phyloP scores from a whole-genome alignment of 2,329 filamentous ascomycete species.

The Xylaria sp. region DNA sequence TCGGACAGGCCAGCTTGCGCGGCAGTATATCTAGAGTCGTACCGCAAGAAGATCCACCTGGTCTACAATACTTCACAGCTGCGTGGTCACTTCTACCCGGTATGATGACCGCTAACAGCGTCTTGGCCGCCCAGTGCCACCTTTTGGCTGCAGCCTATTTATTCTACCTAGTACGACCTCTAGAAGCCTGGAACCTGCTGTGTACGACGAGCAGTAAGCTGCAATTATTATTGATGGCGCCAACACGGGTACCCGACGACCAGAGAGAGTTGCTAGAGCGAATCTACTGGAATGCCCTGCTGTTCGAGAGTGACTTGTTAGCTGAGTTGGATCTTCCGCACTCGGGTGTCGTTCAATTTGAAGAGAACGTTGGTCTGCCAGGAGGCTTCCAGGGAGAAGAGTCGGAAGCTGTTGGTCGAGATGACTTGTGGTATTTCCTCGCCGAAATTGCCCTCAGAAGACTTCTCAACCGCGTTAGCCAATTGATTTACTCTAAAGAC shows the following conservation, averaged over 20 bases:
- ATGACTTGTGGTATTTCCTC: slow-evolving; percentile 88
- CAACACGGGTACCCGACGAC: slow-evolving; percentile 74
- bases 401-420: slow-evolving; percentile 71
- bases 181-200: slow-evolving; percentile 85
- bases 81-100: slow-evolving; percentile 82
- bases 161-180: slow-evolving; percentile 82
- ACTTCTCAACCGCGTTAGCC: slow-evolving; percentile 81
- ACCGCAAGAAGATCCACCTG: slow-evolving; percentile 76
- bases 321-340: slow-evolving; percentile 85
- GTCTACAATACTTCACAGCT: slow-evolving; percentile 81
- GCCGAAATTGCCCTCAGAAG: slow-evolving; percentile 83
- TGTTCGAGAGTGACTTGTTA: slow-evolving; percentile 83
- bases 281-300: slow-evolving; percentile 85
- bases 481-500: slow-evolving; percentile 81
- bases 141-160: slow-evolving; percentile 83
- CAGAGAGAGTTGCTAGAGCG: slow-evolving; percentile 79
- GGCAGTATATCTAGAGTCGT: slow-evolving; percentile 81
- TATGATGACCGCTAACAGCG: slow-evolving; percentile 82
- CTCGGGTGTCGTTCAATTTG: slow-evolving; percentile 83
- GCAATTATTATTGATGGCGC: slow-evolving; percentile 79
- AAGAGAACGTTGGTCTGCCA: slow-evolving; percentile 82
- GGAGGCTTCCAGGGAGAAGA: slow-evolving; percentile 81
- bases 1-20: slow-evolving; percentile 79
- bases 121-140: slow-evolving; percentile 82
- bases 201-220: slow-evolving; percentile 85